A percentile compares a stretch with the other conserved stretches of the same genome.
Evolutionary conservation across 2,329 filamentous ascomycete genomes (phyloP).

Genomic region (Tolypocladium guangdongense): DNA sequence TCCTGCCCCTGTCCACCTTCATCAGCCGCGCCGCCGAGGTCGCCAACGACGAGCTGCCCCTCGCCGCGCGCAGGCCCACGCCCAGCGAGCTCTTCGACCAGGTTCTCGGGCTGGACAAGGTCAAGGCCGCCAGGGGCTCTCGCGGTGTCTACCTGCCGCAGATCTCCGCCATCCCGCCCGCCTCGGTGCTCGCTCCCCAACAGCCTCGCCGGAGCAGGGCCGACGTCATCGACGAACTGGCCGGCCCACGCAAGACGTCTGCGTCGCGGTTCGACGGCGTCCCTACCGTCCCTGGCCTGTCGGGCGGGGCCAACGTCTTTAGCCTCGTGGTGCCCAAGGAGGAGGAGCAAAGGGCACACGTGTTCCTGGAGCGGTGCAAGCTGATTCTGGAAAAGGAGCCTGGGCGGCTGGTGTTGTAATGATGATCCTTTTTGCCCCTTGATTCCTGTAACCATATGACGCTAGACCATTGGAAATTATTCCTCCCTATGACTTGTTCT

Average conservation of each 20-base stretch:
- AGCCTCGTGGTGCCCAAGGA: conserved; percentile 66
- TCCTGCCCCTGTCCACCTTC: conserved; percentile 76
- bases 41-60: conserved; percentile 79
- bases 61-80: conserved; percentile 48
- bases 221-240: conserved; percentile 78
- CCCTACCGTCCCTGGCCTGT: conserved; percentile 32
- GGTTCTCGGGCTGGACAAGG: conserved; percentile 58
- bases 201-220: conserved; percentile 22
- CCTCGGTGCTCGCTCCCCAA: conserved; percentile 25
- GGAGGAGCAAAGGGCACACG: conserved; percentile 70
- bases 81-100: conserved; percentile 82
- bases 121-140: conserved; percentile 36
- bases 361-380: conserved; percentile 84
- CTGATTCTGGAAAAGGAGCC: conserved; percentile 70
- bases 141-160: conserved; percentile 61
- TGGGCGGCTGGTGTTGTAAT: conserved; percentile 56
- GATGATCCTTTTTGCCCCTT: conserved; percentile 10
- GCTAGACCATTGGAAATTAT: conserved; percentile 3
- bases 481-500: not conserved
- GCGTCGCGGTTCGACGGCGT: conserved; percentile 9
- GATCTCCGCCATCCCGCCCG: conserved; percentile 45
- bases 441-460: conserved; percentile 16
- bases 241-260: conserved; percentile 26
- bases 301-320: conserved; percentile 62
- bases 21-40: conserved; percentile 74